These are phyloP conservation scores for Helicostylum pulchrum DNA, from an alignment of 192 early-diverging fungal genomes.

Conservation along the genomic window DNA sequence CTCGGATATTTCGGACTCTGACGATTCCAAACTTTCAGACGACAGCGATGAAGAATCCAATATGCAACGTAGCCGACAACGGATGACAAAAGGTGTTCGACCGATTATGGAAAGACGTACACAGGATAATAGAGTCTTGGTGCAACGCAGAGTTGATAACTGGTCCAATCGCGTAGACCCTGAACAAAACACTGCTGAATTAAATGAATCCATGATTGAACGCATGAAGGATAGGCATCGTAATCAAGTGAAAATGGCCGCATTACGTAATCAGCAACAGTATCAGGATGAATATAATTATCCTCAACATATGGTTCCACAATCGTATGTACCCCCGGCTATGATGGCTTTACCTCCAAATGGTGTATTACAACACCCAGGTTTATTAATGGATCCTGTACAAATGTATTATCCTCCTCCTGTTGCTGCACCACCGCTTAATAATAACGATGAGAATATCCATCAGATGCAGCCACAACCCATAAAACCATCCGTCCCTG, in stretches of 20 bases:
- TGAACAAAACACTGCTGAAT: background rate
- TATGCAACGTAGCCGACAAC: background rate
- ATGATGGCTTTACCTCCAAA: background rate
- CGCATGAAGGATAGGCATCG: conserved; percentile 33
- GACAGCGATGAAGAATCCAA: background rate
- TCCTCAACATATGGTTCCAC: conserved; percentile 10
- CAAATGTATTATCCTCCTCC: background rate
- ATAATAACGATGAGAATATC: background rate
- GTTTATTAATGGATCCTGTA: conserved; percentile 2
- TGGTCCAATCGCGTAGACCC: conserved; percentile 24
- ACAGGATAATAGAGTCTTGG: conserved; percentile 11
- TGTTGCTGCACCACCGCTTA: background rate
- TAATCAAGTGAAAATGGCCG: conserved; percentile 21
- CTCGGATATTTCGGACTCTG: conserved; percentile 29
- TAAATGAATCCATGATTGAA: conserved; percentile 20
- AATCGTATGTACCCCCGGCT: conserved; percentile 2
- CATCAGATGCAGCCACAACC: background rate
- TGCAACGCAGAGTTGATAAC: conserved; percentile 21
- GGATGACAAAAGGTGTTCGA: conserved; percentile 15
- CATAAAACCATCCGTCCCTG: background rate
- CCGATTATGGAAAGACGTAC: conserved; percentile 29
- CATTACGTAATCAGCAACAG: conserved; percentile 16
- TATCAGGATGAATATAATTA: conserved; percentile 6
- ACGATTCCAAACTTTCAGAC: conserved; percentile 19
- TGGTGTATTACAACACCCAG: conserved; percentile 16